Evolutionary conservation across 2,329 filamentous ascomycete species (phyloP).

Genomic region (Ramularia collo-cygni): DNA sequence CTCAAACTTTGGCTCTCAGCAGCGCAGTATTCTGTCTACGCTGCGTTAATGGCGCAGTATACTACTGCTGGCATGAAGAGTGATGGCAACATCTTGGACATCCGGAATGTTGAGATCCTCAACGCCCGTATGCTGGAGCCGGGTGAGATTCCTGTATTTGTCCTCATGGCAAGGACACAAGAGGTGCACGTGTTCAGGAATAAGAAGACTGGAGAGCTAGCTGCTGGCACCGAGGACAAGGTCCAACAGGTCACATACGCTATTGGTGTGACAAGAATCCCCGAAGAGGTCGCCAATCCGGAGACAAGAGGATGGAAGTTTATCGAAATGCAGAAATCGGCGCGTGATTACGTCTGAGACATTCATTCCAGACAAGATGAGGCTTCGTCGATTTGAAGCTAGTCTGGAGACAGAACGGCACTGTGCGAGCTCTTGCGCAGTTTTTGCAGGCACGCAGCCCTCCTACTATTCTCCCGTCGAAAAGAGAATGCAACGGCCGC

Average conservation of each 20-base stretch:
- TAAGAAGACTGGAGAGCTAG: slow-evolving; percentile 78
- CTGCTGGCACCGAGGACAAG: slow-evolving; percentile 97
- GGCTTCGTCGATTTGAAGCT: too few relatives aligned
- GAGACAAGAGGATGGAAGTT: slow-evolving; percentile 95
- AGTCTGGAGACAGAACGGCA: too few relatives aligned
- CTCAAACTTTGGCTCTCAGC: slow-evolving; percentile 94
- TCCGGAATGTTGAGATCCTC: slow-evolving; percentile 84
- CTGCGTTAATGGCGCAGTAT: slow-evolving; percentile 94
- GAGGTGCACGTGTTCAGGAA: slow-evolving; percentile 97
- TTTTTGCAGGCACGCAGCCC: too few relatives aligned
- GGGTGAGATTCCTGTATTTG: slow-evolving; percentile 88
- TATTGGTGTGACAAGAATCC: slow-evolving; percentile 86
- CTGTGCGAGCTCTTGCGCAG: too few relatives aligned
- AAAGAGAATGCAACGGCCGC: too few relatives aligned
- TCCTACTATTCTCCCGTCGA: too few relatives aligned
- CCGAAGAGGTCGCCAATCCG: slow-evolving; percentile 93
- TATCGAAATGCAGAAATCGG: slow-evolving; percentile 98
- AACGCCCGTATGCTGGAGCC: slow-evolving; percentile 75
- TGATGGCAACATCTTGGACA: slow-evolving; percentile 91
- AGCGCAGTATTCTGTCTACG: slow-evolving; percentile 93
- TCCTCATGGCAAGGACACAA: slow-evolving; percentile 92
- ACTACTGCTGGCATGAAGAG: slow-evolving; percentile 87
- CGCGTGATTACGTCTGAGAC: slow-evolving; percentile 74
- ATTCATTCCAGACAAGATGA: too few relatives aligned
- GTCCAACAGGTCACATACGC: slow-evolving; percentile 98